Conservation (phyloP, 169 alveolate species). For the Babesia ovis region DNA sequence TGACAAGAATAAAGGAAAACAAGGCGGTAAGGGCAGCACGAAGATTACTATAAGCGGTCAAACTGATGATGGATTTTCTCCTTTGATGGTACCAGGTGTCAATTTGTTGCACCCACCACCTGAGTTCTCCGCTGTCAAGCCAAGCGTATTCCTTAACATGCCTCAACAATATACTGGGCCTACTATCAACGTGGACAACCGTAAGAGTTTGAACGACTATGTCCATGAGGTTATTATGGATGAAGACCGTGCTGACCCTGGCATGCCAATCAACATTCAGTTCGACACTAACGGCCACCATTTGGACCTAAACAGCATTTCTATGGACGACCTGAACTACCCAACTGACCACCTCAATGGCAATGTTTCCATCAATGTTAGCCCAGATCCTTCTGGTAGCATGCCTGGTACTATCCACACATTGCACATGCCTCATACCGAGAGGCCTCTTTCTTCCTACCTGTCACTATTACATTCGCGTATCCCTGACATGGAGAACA, state of each 20-base stretch:
- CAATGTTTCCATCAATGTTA: constrained; percentile 42
- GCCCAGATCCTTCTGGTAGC: constrained; percentile 52
- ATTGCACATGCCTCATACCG: constrained; percentile 50
- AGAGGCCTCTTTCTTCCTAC: constrained; percentile 26
- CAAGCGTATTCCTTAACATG: constrained; percentile 55
- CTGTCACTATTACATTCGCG: constrained; percentile 10
- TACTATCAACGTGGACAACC: constrained; percentile 28
- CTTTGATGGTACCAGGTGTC: neutral
- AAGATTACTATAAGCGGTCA: neutral
- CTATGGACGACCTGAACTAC: constrained; percentile 43
- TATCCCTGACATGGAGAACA: constrained; percentile 46
- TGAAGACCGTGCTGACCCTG: constrained; percentile 47
- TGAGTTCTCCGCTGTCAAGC: constrained; percentile 19
- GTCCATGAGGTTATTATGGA: constrained; percentile 46
- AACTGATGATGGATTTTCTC: neutral
- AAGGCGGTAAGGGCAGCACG: neutral
- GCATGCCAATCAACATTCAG: constrained; percentile 54
- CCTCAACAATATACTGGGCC: constrained; percentile 63
- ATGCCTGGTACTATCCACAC: constrained; percentile 56
- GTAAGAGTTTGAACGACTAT: constrained; percentile 54
- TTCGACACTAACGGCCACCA: constrained; percentile 34
- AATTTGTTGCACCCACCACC: constrained; percentile 5
- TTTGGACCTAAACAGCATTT: constrained; percentile 35
- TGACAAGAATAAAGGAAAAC: neutral
- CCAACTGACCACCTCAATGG: constrained; percentile 57